Evolutionary conservation across 225 moss, liverwort and hornwort species (phyloP), one percentile per base, ranked within the genome.

Genomic region (Bryum argenteum): DNA sequence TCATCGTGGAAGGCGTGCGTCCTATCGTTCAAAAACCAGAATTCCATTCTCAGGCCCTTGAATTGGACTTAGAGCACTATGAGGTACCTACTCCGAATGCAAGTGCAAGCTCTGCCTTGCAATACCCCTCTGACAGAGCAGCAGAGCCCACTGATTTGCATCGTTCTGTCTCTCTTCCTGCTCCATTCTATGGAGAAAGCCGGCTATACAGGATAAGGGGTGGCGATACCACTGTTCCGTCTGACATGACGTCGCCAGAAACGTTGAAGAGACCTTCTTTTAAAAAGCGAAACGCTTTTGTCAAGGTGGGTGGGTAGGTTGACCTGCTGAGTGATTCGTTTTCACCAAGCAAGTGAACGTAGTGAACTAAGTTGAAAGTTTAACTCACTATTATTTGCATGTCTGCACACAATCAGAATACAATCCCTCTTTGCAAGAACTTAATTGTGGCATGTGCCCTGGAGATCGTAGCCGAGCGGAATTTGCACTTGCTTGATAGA

Each of bases 61-160:
- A 89, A 71, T 81, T 91, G 26, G 91, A 87, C 73, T 75, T 89
- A 72, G 79, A 91, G 58, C 89, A 83, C 65, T 89, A 87, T 74
- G 89, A 91, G 67, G 79, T 87, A 23, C 89, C 87, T 43, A 75
- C 84, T 12, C 83, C 90, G 68, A 78, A 60, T 51, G 61, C 80
- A 33, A 37, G 48, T 42, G 58, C 74, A 62, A 79, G 76, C 17
- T 42, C 40, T 53, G 79, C 38, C 41, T 21, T 51, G 18, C 79
- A 78, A 21, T 81, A 84, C 69, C 61, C 75, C 28, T 83, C 81
- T 11, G 66, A 77, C 67, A 73, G 71, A 44, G 80, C 80, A 38
- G 85, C 82, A 23, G 78, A 71, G 67, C 43, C 89, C 84, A 9
- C 61, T 78, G 60, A 61, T 58, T 64, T 84, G 70, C 76, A 75